A percentile compares a stretch with the other conserved stretches of the same genome.
Evolutionary conservation across 2,329 filamentous ascomycete species (phyloP).

Genomic region (Fusarium goolgardi): DNA sequence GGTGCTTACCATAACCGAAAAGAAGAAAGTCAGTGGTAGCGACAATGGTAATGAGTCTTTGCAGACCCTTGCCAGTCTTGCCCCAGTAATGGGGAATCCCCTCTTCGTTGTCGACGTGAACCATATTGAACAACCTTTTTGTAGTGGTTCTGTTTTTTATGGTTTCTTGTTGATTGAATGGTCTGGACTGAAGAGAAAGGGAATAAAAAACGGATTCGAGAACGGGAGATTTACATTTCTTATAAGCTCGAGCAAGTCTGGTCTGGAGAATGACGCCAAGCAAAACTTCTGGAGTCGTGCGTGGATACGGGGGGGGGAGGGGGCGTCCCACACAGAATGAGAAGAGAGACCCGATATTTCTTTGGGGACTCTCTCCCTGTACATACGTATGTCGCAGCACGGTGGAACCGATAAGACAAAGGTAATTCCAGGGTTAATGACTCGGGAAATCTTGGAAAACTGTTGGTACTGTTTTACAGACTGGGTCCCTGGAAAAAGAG

Average conservation of each 20-base stretch:
- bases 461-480: neutral
- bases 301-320: conserved; percentile 28
- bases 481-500: neutral
- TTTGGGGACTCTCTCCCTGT: neutral
- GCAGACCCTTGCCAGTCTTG: conserved; percentile 35
- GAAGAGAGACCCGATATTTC: conserved; percentile 13
- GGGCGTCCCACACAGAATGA: neutral
- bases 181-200: neutral
- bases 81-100: conserved; percentile 38
- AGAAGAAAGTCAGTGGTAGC: conserved; percentile 36
- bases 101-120: conserved; percentile 36
- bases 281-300: conserved; percentile 20
- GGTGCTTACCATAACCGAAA: conserved; percentile 28
- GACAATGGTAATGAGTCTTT: conserved; percentile 34
- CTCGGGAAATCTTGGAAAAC: conserved; percentile 23
- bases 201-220: neutral
- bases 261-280: conserved; percentile 17
- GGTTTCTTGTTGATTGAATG: neutral
- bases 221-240: conserved; percentile 23
- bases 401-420: conserved; percentile 25
- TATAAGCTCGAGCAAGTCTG: conserved; percentile 15
- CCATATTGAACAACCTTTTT: conserved; percentile 24
- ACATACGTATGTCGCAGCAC: conserved; percentile 14
- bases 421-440: conserved; percentile 19
- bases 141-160: conserved; percentile 5